Evolutionary conservation across 331 rosid genomes (phyloP).

Genomic region (Quercus lobata): DNA sequence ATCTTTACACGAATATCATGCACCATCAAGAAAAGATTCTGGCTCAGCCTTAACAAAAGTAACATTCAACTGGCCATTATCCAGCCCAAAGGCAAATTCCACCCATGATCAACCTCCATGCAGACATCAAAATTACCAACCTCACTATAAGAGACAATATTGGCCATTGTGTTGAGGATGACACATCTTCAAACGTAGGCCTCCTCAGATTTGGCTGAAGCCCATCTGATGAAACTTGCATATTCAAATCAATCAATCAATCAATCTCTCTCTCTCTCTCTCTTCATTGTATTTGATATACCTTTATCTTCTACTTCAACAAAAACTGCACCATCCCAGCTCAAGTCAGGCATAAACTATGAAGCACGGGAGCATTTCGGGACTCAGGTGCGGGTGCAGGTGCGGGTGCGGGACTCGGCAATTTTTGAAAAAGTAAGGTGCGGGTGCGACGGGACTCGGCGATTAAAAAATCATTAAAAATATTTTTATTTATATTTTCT

Average conservation of each 20-base stretch:
- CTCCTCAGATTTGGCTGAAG: constrained; percentile 50
- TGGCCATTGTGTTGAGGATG: constrained; percentile 41
- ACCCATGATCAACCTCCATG: constrained; percentile 42
- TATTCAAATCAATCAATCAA: constrained; percentile 53
- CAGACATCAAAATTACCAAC: constrained; percentile 38
- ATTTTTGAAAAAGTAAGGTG: no score
- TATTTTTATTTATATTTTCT: no score
- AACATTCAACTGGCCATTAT: constrained; percentile 40
- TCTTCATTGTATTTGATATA: constrained; percentile 40
- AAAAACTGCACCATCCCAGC: constrained; percentile 32
- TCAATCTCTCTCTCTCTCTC: constrained; percentile 29
- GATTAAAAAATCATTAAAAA: no score
- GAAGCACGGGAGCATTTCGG: no score
- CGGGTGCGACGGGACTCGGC: no score
- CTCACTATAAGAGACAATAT: constrained; percentile 36
- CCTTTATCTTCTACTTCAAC: constrained; percentile 53
- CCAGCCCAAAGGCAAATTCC: constrained; percentile 38
- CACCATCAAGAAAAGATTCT: constrained; percentile 33
- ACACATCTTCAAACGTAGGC: constrained; percentile 57
- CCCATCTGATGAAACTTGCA: constrained; percentile 55
- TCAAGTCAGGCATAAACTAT: constrained; percentile 39
- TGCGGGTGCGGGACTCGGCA: no score
- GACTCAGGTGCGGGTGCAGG: no score
- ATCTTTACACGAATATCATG: constrained; percentile 27
- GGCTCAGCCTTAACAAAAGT: constrained; percentile 42